These are phyloP conservation scores for Yamadazyma blattariae DNA, from an alignment of 1,139 yeast species.

Conservation along the genomic window DNA sequence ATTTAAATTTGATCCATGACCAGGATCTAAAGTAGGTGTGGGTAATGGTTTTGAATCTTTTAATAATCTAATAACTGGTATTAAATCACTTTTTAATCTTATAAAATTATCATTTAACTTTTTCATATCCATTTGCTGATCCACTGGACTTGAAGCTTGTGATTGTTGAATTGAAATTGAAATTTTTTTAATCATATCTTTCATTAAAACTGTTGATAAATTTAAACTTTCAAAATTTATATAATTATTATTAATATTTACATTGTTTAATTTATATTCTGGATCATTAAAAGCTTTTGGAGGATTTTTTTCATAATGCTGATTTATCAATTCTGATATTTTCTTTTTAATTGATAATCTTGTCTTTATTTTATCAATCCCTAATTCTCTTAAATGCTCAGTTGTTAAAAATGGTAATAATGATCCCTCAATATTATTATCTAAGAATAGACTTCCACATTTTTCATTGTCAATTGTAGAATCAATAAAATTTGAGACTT, in stretches of 20 bases:
- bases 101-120: slow-evolving; percentile 47
- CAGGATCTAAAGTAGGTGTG: slow-evolving; percentile 49
- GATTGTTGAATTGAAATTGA: slow-evolving; percentile 17
- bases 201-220: slow-evolving; percentile 31
- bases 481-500: slow-evolving; percentile 37
- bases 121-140: slow-evolving; percentile 29
- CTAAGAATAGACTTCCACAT: slow-evolving; percentile 37
- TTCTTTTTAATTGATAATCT: slow-evolving; percentile 49
- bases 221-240: slow-evolving; percentile 34
- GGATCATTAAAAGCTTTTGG: slow-evolving; percentile 31
- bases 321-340: slow-evolving; percentile 42
- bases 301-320: slow-evolving; percentile 30
- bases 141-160: slow-evolving; percentile 22
- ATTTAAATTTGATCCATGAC: slow-evolving; percentile 21
- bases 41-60: slow-evolving; percentile 59
- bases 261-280: slow-evolving; percentile 25
- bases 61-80: slow-evolving; percentile 49
- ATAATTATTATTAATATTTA: slow-evolving; percentile 33
- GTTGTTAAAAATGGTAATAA: slow-evolving; percentile 57
- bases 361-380: slow-evolving; percentile 37
- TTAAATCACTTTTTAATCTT: slow-evolving; percentile 49
- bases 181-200: slow-evolving; percentile 35
- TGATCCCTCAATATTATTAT: slow-evolving; percentile 61
- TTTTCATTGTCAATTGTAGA: slow-evolving; percentile 17
- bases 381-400: slow-evolving; percentile 61